Conservation (phyloP, 495 filamentous ascomycete species). For the Trichoderma virens region DNA sequence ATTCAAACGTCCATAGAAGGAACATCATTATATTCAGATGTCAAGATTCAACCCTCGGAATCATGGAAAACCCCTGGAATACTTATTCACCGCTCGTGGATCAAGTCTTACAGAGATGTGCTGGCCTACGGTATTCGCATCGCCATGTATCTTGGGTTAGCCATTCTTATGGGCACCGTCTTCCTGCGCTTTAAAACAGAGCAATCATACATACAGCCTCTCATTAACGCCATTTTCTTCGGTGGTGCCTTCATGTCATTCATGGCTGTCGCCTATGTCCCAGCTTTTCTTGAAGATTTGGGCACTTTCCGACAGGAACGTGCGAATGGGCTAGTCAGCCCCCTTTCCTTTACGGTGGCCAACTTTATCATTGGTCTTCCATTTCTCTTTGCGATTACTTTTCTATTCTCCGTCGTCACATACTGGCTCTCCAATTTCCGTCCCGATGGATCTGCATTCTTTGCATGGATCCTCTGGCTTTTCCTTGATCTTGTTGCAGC, state of each 20-base stretch:
- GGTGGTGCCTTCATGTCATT: slow-evolving; percentile 83
- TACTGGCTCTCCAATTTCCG: slow-evolving; percentile 79
- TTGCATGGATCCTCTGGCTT: slow-evolving; percentile 77
- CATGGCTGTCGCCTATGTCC: slow-evolving; percentile 83
- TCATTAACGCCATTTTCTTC: slow-evolving; percentile 77
- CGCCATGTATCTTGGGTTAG: slow-evolving; percentile 68
- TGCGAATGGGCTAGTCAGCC: slow-evolving; percentile 72
- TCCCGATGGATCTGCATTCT: slow-evolving; percentile 56
- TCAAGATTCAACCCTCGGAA: neutral
- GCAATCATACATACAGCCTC: slow-evolving; percentile 65
- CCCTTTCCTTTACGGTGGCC: slow-evolving; percentile 60
- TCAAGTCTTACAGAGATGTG: slow-evolving; percentile 76
- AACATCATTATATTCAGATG: too few species aligned
- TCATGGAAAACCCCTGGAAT: slow-evolving; percentile 18
- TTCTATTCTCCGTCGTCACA: slow-evolving; percentile 64
- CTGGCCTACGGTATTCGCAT: slow-evolving; percentile 75
- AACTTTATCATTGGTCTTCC: slow-evolving; percentile 74
- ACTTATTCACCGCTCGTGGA: slow-evolving; percentile 62
- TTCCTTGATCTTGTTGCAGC: slow-evolving; percentile 78
- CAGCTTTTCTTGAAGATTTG: slow-evolving; percentile 73
- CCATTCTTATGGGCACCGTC: slow-evolving; percentile 83
- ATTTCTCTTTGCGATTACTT: slow-evolving; percentile 66
- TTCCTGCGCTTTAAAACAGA: slow-evolving; percentile 60
- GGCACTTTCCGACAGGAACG: slow-evolving; percentile 67
- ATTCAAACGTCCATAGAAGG: neutral